Base-by-base conservation (phyloP, 202 grass and related monocot species). In the Alloteropsis angusta region DNA sequence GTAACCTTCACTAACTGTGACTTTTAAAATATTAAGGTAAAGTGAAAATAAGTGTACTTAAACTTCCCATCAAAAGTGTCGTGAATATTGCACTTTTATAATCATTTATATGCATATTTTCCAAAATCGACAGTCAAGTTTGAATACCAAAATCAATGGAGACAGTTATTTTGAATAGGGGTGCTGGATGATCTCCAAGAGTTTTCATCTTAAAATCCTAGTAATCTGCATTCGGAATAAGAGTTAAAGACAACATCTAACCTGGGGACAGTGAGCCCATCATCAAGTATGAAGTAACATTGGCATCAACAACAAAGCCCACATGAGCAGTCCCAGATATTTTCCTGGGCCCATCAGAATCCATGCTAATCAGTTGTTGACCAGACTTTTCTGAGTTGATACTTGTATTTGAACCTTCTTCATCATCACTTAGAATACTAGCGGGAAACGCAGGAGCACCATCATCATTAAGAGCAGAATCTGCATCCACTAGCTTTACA, bases 221-320 rank as follows among this genome's bases (percentile, higher is more conserved):
- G 57, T 64, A 65, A 45, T 74, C n/a, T 62, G 55, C 49, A 64
- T 49, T 61, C 42, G 23, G 74, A 85, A 80, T 66, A 82, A 82
- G 55, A 82, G 35, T 28, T 10, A 18, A 57, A 15, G 56, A 59
- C 1, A 37, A 70, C 42, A 57, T 72, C 68, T 84, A 85, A 98
- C 95, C 95, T 94, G 95, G 95, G 17, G 95, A 98, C 56, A 98
- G 49, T 42, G 95, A 98, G 26, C 95, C 95, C 95, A 98, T 98
- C 95, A 98, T 98, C 53, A 98, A 80, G 82, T 98, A 98, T 28
- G 95, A 98, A 74, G 95, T 98, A 69, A 98, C 91, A 87, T 98
- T 98, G 7, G 95, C 95, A 90, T 98, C 95, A 80, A 98, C 95
- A 84, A 98, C 87, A 63, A 98, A 94, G 63, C 83, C 95, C 66